Conservation (phyloP, 2,329 filamentous ascomycete species). For the Scedosporium dehoogii region DNA sequence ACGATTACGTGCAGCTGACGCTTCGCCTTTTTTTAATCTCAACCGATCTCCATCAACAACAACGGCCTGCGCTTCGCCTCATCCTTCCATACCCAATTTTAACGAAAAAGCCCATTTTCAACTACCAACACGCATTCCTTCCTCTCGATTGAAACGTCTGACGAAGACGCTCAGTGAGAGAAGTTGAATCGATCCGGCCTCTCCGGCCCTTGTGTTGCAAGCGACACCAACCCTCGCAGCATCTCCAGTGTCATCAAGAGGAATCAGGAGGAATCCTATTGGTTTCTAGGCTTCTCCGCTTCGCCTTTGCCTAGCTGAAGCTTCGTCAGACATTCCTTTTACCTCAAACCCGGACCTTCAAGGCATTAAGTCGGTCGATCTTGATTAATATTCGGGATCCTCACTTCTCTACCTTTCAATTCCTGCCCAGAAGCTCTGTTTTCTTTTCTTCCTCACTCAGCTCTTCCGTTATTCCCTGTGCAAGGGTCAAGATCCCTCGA, state of each 20-base stretch:
- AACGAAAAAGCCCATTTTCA: no score
- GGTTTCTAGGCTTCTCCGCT: no score
- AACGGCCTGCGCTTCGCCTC: neutral
- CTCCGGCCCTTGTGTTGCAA: neutral
- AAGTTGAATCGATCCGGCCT: no score
- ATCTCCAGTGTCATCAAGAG: neutral
- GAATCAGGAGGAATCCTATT: neutral
- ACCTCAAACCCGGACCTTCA: neutral
- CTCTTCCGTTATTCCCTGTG: neutral
- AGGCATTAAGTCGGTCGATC: neutral
- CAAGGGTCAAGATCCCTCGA: neutral
- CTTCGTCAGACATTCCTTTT: neutral
- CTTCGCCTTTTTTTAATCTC: neutral
- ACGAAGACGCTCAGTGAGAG: no score
- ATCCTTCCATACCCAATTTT: neutral
- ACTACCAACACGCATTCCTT: no score
- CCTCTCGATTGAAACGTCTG: no score
- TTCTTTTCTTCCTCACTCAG: no score
- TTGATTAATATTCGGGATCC: neutral
- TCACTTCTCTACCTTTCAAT: neutral
- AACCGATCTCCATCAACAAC: no score
- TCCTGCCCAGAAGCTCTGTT: neutral
- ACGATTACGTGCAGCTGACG: neutral
- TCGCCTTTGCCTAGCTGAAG: no score
- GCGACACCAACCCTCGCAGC: neutral